Percentiles rank a stretch among this genome's conserved stretches.
Evolutionary conservation across 2,329 filamentous ascomycete genomes (phyloP).

Genomic region (Diaporthe humulicola): DNA sequence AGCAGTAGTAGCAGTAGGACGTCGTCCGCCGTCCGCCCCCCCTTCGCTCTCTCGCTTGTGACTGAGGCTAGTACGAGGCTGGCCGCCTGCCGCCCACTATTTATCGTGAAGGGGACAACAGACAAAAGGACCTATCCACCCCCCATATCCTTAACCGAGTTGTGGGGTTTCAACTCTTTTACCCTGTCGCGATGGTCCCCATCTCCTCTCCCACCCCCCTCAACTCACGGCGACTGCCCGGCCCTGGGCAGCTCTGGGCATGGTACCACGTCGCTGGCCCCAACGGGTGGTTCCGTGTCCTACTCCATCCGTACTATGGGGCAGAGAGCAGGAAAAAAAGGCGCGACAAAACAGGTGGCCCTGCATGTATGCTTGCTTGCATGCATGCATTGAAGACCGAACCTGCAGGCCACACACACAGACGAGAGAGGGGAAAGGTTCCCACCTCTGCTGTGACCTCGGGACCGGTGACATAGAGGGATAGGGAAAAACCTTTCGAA

Average conservation of each 20-base stretch:
- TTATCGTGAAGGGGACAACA: background rate
- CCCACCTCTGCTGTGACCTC: background rate
- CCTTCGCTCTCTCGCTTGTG: constrained; percentile 27
- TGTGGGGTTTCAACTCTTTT: constrained; percentile 9
- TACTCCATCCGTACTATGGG: constrained; percentile 7
- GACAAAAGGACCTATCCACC: background rate
- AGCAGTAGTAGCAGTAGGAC: background rate
- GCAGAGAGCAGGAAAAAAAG: background rate
- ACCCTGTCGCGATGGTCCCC: background rate
- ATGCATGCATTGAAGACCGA: background rate
- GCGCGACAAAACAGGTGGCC: constrained; percentile 15
- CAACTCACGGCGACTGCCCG: constrained; percentile 21
- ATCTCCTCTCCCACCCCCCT: background rate
- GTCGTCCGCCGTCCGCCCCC: no score
- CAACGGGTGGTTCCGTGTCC: constrained; percentile 20
- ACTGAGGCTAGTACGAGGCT: constrained; percentile 32
- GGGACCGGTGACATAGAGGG: background rate
- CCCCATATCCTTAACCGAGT: constrained; percentile 18
- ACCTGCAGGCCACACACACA: background rate
- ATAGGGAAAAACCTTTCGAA: background rate
- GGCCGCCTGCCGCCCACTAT: background rate
- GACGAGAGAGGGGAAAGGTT: background rate
- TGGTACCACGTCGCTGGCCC: constrained; percentile 18
- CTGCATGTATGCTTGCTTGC: constrained; percentile 7
- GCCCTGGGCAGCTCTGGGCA: background rate